phyloP scores from a whole-genome alignment of 192 early-diverging fungal species.

The Jimgerdemannia flammicorona region DNA sequence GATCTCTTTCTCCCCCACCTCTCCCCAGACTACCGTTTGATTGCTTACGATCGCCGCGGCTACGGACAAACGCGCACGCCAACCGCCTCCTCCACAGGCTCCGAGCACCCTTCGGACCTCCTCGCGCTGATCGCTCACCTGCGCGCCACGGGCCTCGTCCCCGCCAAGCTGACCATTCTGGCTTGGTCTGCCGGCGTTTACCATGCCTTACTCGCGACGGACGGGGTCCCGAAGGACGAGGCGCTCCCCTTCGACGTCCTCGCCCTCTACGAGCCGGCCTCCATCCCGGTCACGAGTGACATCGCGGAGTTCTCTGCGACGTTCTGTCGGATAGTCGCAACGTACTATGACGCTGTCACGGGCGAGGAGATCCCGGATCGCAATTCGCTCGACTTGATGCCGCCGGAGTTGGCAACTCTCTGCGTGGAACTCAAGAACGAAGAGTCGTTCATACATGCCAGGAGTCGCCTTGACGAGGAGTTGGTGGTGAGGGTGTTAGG shows the following conservation, averaged over 20 bases:
- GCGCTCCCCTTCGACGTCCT: not conserved
- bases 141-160: not conserved
- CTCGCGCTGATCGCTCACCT: not conserved
- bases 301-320: not conserved
- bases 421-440: not conserved
- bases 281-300: not conserved
- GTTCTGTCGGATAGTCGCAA: not conserved
- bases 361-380: not conserved
- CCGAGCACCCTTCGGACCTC: not conserved
- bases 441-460: too few species aligned
- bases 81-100: not conserved
- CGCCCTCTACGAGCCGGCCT: not conserved
- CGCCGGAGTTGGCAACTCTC: not conserved
- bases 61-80: not conserved
- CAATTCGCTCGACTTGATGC: not conserved
- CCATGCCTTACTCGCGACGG: not conserved
- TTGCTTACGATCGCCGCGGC: not conserved
- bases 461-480: not conserved
- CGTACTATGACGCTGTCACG: not conserved
- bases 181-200: not conserved
- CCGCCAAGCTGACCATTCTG: not conserved
- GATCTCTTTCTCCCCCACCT: not conserved
- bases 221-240: not conserved
- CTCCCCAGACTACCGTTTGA: not conserved
- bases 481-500: not conserved